Evolutionary conservation across 306 rosid genomes (phyloP), one percentile per base, ranked within the genome.

Genomic region (Trifolium fragiferum): DNA sequence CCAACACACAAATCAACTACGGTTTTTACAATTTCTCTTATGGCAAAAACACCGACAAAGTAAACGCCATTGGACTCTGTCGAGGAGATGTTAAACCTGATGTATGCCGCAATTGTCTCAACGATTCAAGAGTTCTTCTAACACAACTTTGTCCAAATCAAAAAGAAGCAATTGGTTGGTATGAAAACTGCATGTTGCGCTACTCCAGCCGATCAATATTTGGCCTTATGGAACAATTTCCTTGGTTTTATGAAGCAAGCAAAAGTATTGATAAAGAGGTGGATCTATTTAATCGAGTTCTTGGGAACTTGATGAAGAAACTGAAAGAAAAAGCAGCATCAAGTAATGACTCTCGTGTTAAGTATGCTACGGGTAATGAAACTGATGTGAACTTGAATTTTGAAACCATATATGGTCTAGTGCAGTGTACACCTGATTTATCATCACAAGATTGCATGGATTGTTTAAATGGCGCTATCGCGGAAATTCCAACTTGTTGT

Each of bases 371-470:
- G 0, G 64, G 5, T 9, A 27, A 27, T 27, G 40, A 0, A 12
- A 27, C 30, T 73, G 2, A 27, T 32, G 19, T 16, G 23, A 16
- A 50, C 1, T 50, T 68, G 0, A 18, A 15, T 6, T n/a, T 9
- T 23, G 15, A 35, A 3, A 37, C 20, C 5, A 6, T 74, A 41
- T 50, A 13, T 19, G 88, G 67, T 21, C 69, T 74, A 7, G 57
- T 32, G 4, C 90, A 87, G 81, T 84, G 90, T 54, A 67, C 76
- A 1, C 84, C 84, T 11, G 84, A 87, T 64, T 58, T 87, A 59
- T 50, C 57, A 50, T 7, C 0, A 10, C 25, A 51, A 53, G 5
- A 88, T 6, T 58, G 37, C 15, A 58, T 5, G 13, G 4, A 25
- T 25, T 58, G 38, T 27, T 27, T 58, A 30, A 18, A 25, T 3